phyloP scores from a whole-genome alignment of 306 rosid species.

The Neltuma alba region DNA sequence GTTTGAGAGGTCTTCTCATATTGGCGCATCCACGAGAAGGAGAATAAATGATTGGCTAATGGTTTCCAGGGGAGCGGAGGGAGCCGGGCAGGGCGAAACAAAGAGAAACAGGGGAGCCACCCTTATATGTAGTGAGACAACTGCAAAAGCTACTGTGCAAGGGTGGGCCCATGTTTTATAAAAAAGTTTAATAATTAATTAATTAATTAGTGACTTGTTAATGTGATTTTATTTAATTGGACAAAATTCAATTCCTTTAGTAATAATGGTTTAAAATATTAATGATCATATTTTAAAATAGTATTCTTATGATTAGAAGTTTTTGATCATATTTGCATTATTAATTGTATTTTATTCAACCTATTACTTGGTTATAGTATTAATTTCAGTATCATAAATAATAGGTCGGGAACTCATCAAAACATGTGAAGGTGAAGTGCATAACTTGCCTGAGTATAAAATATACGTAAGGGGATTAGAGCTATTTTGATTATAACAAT shows the following conservation, averaged over 20 bases:
- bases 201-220: too few species aligned
- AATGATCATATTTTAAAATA: too few species aligned
- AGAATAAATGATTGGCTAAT: not conserved
- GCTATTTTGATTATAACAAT: not conserved
- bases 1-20: slow-evolving; percentile 48
- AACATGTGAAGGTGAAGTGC: not conserved
- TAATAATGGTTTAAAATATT: too few species aligned
- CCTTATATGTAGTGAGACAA: not conserved
- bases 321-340: too few species aligned
- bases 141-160: not conserved
- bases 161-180: not conserved
- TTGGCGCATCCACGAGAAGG: not conserved
- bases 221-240: too few species aligned
- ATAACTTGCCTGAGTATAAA: not conserved
- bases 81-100: not conserved
- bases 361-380: too few species aligned
- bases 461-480: not conserved
- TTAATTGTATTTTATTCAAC: too few species aligned
- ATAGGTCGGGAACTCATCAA: too few species aligned
- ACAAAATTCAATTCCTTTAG: too few species aligned
- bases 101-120: not conserved
- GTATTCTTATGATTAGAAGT: too few species aligned
- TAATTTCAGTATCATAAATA: too few species aligned
- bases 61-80: not conserved
- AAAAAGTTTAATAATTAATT: too few species aligned